Conservation (phyloP, 257 asterid genomes). For the Solanum phureja region DNA sequence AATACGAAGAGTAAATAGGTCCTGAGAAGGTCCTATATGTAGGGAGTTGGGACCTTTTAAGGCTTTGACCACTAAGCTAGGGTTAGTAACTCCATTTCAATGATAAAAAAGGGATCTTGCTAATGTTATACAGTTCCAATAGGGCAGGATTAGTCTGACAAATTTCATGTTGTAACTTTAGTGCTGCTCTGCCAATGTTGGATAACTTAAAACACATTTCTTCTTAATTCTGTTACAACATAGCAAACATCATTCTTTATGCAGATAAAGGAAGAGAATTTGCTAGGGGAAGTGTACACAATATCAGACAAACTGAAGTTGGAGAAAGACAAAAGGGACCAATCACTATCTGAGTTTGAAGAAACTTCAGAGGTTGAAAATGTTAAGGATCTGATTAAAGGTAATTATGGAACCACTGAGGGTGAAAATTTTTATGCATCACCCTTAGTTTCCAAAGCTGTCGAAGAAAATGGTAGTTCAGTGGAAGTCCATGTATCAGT, state of each 20-base stretch:
- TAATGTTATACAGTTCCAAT: neutral
- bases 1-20: neutral
- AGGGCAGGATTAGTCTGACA: neutral
- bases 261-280: neutral
- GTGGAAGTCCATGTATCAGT: neutral
- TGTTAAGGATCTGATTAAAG: neutral
- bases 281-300: neutral
- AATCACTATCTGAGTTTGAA: neutral
- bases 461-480: conserved; percentile 3
- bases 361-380: neutral
- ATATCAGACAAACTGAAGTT: neutral
- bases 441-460: conserved; percentile 1
- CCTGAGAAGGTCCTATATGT: neutral
- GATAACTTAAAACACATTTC: neutral
- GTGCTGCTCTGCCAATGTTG: neutral
- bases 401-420: neutral
- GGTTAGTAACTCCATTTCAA: neutral
- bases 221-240: neutral
- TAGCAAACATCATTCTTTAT: neutral
- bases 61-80: neutral
- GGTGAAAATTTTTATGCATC: neutral
- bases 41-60: neutral
- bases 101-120: neutral
- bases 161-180: neutral
- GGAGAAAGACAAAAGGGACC: neutral